Evolutionary conservation across 2,329 filamentous ascomycete genomes (phyloP).

Genomic region (Penicillium sp.): DNA sequence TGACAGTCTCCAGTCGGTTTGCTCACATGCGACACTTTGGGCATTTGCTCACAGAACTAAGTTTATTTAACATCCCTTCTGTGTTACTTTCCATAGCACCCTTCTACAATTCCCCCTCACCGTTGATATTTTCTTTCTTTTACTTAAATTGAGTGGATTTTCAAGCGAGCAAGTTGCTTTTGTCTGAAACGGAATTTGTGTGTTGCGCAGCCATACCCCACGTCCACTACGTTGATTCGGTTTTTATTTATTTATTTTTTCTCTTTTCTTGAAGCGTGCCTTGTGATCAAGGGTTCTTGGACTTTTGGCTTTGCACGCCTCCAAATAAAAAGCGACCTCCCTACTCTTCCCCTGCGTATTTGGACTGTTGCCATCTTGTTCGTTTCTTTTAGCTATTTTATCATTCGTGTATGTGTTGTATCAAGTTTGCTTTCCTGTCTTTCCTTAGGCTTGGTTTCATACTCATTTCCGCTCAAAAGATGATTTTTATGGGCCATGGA

Average conservation of each 20-base stretch:
- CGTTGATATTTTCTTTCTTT: constrained; percentile 22
- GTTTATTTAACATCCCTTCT: constrained; percentile 16
- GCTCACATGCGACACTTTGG: constrained; percentile 6
- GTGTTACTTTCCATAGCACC: constrained; percentile 21
- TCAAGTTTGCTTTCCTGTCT: constrained; percentile 17
- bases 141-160: constrained; percentile 37
- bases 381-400: constrained; percentile 20
- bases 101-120: constrained; percentile 17
- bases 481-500: constrained; percentile 13
- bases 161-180: constrained; percentile 39
- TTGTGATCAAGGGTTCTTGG: constrained; percentile 32
- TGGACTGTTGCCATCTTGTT: constrained; percentile 19
- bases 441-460: constrained; percentile 23
- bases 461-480: constrained; percentile 18
- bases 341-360: constrained; percentile 26
- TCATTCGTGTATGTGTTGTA: constrained; percentile 20
- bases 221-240: constrained; percentile 39
- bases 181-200: constrained; percentile 45
- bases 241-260: constrained; percentile 21
- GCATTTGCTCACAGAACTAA: constrained; percentile 13
- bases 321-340: constrained; percentile 37
- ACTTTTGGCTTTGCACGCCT: constrained; percentile 32
- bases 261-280: constrained; percentile 31
- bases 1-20: constrained; percentile 8
- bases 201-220: constrained; percentile 46